Conservation (phyloP, 495 filamentous ascomycete genomes). For the Cercophora samala region DNA sequence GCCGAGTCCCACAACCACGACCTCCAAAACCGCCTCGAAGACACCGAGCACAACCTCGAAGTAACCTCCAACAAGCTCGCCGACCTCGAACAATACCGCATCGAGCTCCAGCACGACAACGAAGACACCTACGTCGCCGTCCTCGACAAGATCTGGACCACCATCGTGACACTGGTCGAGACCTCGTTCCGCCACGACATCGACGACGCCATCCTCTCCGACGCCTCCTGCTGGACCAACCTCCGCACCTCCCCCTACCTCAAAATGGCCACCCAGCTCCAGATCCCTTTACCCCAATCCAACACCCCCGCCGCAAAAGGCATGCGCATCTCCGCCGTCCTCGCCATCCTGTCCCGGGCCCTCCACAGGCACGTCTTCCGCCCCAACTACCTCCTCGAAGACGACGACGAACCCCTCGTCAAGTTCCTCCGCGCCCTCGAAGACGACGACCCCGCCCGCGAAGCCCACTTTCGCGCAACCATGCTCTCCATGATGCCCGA, state of each 20-base stretch:
- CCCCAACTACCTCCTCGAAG: conserved; percentile 36
- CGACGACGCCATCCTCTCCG: conserved; percentile 31
- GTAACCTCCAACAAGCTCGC: conserved; percentile 24
- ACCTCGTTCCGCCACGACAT: conserved; percentile 37
- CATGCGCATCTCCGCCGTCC: conserved; percentile 39
- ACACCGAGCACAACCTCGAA: conserved; percentile 26
- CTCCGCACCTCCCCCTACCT: conserved; percentile 38
- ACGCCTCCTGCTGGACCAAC: conserved; percentile 40
- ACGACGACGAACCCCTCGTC: conserved; percentile 33
- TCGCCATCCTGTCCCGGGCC: conserved; percentile 37
- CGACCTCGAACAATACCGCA: conserved; percentile 33
- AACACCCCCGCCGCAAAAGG: conserved; percentile 39
- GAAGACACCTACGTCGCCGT: conserved; percentile 37
- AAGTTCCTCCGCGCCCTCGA: conserved; percentile 35
- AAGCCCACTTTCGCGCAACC: conserved; percentile 34
- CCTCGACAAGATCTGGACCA: conserved; percentile 41
- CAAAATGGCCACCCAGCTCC: conserved; percentile 36
- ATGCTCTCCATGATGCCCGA: conserved; percentile 33
- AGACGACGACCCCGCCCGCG: conserved; percentile 35
- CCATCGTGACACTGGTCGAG: conserved; percentile 37
- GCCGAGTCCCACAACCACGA: conserved; percentile 30
- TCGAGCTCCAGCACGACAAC: conserved; percentile 26
- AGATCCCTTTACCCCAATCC: conserved; percentile 36
- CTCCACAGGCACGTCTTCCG: conserved; percentile 38
- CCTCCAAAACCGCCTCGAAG: conserved; percentile 29